Evolutionary conservation across 2,329 filamentous ascomycete species (phyloP), one percentile per base, ranked within the genome.

Genomic region (Aspergillus awamori): DNA sequence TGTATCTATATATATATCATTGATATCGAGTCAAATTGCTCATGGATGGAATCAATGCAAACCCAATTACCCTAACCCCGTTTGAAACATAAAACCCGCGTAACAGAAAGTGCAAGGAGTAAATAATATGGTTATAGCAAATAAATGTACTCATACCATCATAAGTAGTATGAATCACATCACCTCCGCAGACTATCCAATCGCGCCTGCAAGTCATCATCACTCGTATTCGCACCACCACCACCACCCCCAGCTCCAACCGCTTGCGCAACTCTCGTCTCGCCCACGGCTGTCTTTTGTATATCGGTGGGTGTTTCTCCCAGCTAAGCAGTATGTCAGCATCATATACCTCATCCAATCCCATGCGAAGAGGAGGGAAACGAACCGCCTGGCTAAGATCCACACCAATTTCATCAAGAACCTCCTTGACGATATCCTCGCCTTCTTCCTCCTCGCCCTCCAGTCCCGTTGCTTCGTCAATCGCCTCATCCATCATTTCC

Each of bases 401-500:
- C 30, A 99, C 89, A 57, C 95, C 95, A 75, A 99, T 97, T 79
- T 98, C 95, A 74, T 98, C 95, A 71, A 99, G 79, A 5, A 99
- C 92, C 78, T 97, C 93, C 71, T 97, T 96, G 36, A 99, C 93
- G 11, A 98, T 91, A 75, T 99, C 95, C 69, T 99, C 95, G 36
- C 93, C 92, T 76, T 98, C 95, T 70, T 97, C 95, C 73, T 99
- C 95, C 63, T 96, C 88, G 59, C 72, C 73, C 43, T 89, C 87
- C 39, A 96, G 83, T 24, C 96, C 95, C 70, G 95, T 97, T 53
- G 94, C 93, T 76, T 99, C 95, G 74, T 99, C 95, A 62, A 99
- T 95, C 20, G 93, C 94, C 77, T 98, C 95, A 74, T 98, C 94
- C 95, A 99, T 98, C 91, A 99, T 97, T 78, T 98, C 95, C 77